Conservation (phyloP, 2,329 filamentous ascomycete genomes). For the Pseudogymnoascus sp. region DNA sequence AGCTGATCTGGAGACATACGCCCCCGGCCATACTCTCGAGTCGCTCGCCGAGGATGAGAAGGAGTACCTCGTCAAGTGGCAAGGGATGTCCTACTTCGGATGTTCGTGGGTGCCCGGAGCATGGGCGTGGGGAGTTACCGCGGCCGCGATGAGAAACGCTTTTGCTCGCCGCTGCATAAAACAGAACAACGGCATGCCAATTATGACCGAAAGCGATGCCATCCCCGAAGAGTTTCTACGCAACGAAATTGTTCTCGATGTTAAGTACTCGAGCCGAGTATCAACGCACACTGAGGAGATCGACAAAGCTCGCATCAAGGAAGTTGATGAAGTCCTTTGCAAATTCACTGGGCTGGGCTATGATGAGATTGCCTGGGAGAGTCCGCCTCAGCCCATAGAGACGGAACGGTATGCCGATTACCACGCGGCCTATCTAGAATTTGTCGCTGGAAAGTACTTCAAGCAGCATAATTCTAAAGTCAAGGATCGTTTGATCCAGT, state of each 20-base stretch:
- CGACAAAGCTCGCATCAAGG: conserved; percentile 63
- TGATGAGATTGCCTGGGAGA: conserved; percentile 86
- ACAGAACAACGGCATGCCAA: conserved; percentile 52
- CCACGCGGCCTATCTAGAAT: conserved; percentile 76
- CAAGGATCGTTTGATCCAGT: conserved; percentile 63
- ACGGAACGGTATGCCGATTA: conserved; percentile 70
- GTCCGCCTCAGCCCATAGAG: conserved; percentile 59
- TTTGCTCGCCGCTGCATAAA: conserved; percentile 64
- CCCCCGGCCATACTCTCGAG: conserved; percentile 43
- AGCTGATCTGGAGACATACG: conserved; percentile 48
- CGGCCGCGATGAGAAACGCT: conserved; percentile 57
- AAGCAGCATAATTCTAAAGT: conserved; percentile 44
- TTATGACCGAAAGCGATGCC: conserved; percentile 67
- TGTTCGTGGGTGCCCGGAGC: conserved; percentile 81
- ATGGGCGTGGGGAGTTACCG: conserved; percentile 74
- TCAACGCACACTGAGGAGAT: conserved; percentile 54
- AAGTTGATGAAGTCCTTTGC: conserved; percentile 68
- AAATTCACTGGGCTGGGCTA: conserved; percentile 93
- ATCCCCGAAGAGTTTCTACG: conserved; percentile 81
- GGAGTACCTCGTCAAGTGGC: conserved; percentile 91
- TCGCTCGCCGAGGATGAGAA: conserved; percentile 68
- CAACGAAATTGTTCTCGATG: conserved; percentile 81
- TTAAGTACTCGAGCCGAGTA: conserved; percentile 55
- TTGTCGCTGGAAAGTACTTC: conserved; percentile 71
- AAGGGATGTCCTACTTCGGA: conserved; percentile 69